Evolutionary conservation across 129 eudicot genomes (phyloP).

Genomic region (Flaveria sonorensis): DNA sequence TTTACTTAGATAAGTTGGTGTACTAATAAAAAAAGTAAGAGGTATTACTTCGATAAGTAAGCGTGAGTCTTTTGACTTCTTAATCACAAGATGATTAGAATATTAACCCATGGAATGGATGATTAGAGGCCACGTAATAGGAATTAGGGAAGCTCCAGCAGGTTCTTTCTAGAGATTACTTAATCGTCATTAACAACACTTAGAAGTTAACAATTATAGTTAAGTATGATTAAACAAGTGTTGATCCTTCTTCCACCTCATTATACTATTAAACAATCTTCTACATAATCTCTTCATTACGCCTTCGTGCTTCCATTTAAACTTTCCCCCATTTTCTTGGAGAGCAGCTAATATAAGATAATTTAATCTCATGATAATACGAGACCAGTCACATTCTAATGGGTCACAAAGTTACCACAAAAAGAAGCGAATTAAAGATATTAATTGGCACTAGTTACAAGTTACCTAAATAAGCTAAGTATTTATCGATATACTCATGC

Average conservation of each 20-base stretch:
- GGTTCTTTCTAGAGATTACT: conserved; percentile 36
- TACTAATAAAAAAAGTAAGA: background rate
- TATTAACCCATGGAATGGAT: conserved; percentile 23
- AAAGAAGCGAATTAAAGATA: background rate
- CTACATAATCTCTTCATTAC: conserved; percentile 28
- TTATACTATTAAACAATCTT: conserved; percentile 20
- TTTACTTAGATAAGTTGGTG: conserved; percentile 7
- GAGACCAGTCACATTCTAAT: background rate
- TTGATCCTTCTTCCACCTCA: conserved; percentile 43
- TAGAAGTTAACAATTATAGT: conserved; percentile 28
- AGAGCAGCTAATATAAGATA: conserved; percentile 2
- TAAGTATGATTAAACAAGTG: conserved; percentile 21
- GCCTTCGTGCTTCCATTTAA: conserved; percentile 34
- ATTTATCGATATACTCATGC: too few species aligned
- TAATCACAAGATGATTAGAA: conserved; percentile 2
- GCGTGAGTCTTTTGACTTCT: conserved; percentile 21
- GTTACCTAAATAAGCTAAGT: background rate
- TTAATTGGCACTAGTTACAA: background rate
- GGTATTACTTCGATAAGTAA: background rate
- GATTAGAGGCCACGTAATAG: conserved; percentile 31
- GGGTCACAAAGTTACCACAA: background rate
- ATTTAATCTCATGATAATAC: background rate
- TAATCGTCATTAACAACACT: background rate
- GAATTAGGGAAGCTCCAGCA: conserved; percentile 25
- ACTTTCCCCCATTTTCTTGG: conserved; percentile 28